These are phyloP conservation scores for Rubroboletus satanas DNA, from an alignment of 768 basidiomycete genomes.

Conservation along the genomic window DNA sequence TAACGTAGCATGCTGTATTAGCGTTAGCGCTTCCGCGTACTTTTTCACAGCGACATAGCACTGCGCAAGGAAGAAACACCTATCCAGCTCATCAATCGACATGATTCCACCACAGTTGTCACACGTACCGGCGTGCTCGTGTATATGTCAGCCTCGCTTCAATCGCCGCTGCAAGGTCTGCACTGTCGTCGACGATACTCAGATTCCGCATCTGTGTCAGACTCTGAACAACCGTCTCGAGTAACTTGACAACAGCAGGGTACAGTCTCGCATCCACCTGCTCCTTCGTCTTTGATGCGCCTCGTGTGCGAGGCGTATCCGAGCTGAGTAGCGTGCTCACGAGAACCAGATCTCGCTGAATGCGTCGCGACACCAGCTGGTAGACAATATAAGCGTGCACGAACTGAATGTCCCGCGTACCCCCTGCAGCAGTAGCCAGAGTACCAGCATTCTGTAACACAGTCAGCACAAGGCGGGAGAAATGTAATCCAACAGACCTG, in stretches of 20 bases:
- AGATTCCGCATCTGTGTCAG: slow-evolving; percentile 79
- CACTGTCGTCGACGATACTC: slow-evolving; percentile 83
- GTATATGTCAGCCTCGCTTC: slow-evolving; percentile 74
- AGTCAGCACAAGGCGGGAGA: neutral
- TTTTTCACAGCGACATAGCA: slow-evolving; percentile 68
- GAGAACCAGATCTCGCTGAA: slow-evolving; percentile 83
- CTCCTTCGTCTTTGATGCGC: slow-evolving; percentile 34
- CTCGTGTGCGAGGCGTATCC: slow-evolving; percentile 31
- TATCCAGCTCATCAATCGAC: slow-evolving; percentile 23
- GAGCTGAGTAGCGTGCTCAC: slow-evolving; percentile 58
- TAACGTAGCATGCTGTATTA: slow-evolving; percentile 68
- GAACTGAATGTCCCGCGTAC: slow-evolving; percentile 72
- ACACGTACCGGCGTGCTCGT: slow-evolving; percentile 63
- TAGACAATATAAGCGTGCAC: slow-evolving; percentile 86
- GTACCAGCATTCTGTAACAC: slow-evolving; percentile 41
- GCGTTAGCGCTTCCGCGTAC: slow-evolving; percentile 67
- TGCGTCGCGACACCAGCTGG: slow-evolving; percentile 81
- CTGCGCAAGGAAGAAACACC: slow-evolving; percentile 73
- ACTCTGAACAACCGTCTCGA: slow-evolving; percentile 83
- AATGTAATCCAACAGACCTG: slow-evolving; percentile 46
- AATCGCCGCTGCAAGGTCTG: slow-evolving; percentile 73
- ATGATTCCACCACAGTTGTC: neutral
- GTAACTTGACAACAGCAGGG: slow-evolving; percentile 83
- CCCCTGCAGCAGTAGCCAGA: slow-evolving; percentile 36
- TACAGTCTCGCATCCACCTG: slow-evolving; percentile 70